phyloP scores from a whole-genome alignment of 164 flowering plant genomes.

The Sextonia rubra region DNA sequence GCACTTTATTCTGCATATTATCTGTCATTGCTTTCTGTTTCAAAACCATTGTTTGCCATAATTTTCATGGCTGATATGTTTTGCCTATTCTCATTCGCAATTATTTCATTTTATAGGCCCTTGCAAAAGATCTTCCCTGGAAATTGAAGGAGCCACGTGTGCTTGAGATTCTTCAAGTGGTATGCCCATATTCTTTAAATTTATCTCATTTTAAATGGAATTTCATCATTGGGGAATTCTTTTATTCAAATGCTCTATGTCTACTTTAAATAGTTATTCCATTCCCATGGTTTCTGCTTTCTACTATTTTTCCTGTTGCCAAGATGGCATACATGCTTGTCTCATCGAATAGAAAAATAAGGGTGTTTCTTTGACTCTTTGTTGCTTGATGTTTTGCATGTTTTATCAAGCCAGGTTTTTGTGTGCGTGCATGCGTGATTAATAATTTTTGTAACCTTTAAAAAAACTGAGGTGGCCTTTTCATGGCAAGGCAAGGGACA shows the following conservation, averaged over 20 bases:
- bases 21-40: neutral
- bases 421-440: too few relatives aligned
- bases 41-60: neutral
- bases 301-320: neutral
- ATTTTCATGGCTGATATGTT: neutral
- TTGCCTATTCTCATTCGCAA: neutral
- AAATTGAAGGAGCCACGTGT: slow-evolving; percentile 85
- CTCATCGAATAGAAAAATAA: neutral
- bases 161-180: slow-evolving; percentile 90
- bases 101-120: slow-evolving; percentile 56
- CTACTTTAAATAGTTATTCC: neutral
- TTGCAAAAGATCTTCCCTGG: slow-evolving; percentile 98
- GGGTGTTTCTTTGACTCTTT: too few relatives aligned
- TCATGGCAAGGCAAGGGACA: too few relatives aligned
- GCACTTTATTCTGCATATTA: neutral
- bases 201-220: neutral
- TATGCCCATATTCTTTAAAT: slow-evolving; percentile 25
- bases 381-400: too few relatives aligned
- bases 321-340: neutral
- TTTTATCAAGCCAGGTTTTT: too few relatives aligned
- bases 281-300: neutral
- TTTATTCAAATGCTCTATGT: neutral
- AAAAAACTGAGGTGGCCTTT: too few relatives aligned
- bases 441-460: too few relatives aligned
- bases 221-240: neutral